Percentiles rank a stretch among this genome's conserved stretches.
Conservation (phyloP, 805 yeast genomes). For the Metschnikowia kofuensis region DNA sequence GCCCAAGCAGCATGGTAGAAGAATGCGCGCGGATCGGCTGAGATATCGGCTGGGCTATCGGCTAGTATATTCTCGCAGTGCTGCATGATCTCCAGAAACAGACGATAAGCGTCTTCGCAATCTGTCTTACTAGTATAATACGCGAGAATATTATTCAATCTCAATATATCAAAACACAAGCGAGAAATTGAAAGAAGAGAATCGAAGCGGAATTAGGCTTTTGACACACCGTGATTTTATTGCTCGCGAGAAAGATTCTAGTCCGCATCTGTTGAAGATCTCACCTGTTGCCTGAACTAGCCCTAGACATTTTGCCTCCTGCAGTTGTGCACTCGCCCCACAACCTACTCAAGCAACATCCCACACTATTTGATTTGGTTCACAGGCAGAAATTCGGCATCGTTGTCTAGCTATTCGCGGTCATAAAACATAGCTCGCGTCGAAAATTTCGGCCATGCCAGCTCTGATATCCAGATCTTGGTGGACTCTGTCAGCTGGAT, state of each 20-base stretch:
- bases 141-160: too few relatives aligned
- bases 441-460: not conserved
- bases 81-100: not conserved
- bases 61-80: not conserved
- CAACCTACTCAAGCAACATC: not conserved
- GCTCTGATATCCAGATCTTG: constrained; percentile 3
- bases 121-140: not conserved
- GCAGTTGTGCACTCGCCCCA: not conserved
- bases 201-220: not conserved
- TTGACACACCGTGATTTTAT: too few relatives aligned
- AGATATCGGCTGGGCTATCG: too few relatives aligned
- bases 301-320: not conserved
- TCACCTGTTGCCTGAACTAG: not conserved
- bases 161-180: too few relatives aligned
- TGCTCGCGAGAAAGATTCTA: too few relatives aligned
- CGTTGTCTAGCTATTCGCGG: too few relatives aligned
- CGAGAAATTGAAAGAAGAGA: not conserved
- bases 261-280: not conserved
- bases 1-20: too few relatives aligned
- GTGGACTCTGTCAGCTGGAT: constrained; percentile 8
- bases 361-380: too few relatives aligned
- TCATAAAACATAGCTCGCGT: too few relatives aligned
- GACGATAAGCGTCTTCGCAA: not conserved
- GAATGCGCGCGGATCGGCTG: too few relatives aligned
- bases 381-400: too few relatives aligned